Percentiles rank a stretch among this genome's conserved stretches.
These are phyloP conservation scores for Phytophthora pluvialis DNA, from an alignment of 352 stramenopile genomes.

Conservation along the genomic window DNA sequence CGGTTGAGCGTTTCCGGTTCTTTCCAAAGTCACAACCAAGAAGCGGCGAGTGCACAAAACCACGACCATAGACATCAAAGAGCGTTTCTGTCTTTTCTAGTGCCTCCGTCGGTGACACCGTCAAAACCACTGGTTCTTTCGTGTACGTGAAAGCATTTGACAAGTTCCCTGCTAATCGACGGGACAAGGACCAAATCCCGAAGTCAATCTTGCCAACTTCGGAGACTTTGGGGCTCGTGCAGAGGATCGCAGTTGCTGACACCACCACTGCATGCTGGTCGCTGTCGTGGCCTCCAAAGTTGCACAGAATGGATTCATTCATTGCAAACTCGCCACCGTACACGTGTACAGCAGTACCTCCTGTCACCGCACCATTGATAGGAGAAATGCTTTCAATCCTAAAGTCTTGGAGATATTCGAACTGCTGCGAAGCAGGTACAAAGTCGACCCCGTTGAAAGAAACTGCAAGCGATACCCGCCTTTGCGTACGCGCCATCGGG, in stretches of 20 bases:
- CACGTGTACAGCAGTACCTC: conserved; percentile 71
- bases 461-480: conserved; percentile 41
- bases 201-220: conserved; percentile 36
- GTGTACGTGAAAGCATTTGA: conserved; percentile 53
- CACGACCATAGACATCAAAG: conserved; percentile 67
- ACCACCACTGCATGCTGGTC: conserved; percentile 37
- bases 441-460: conserved; percentile 80
- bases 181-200: conserved; percentile 31
- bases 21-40: conserved; percentile 55
- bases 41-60: conserved; percentile 53
- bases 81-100: conserved; percentile 52
- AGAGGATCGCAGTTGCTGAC: conserved; percentile 52
- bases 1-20: neutral
- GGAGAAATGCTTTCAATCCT: conserved; percentile 47
- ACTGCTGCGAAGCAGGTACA: conserved; percentile 29
- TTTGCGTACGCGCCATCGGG: conserved; percentile 31
- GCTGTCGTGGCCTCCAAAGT: conserved; percentile 43
- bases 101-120: conserved; percentile 44
- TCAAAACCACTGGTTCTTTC: conserved; percentile 41
- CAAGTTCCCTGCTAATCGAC: conserved; percentile 33
- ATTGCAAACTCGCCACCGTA: conserved; percentile 53
- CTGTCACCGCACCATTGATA: conserved; percentile 50
- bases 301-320: conserved; percentile 53
- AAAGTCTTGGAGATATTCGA: conserved; percentile 48
- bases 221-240: conserved; percentile 37